Evolutionary conservation across 2,329 filamentous ascomycete genomes (phyloP).

Genomic region (Trichoderma sp.): DNA sequence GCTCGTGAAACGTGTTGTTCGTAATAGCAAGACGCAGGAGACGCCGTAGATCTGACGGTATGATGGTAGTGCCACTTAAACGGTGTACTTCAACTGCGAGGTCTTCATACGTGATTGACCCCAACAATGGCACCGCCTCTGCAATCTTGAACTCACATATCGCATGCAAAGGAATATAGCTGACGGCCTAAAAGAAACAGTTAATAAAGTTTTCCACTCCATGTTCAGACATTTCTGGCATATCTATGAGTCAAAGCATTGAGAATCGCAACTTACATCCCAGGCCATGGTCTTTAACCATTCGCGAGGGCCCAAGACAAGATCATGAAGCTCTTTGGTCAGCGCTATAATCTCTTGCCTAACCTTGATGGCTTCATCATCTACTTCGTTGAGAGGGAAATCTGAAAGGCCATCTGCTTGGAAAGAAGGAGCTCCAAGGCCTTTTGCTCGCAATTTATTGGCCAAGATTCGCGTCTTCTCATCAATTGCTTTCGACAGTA

Average conservation of each 20-base stretch:
- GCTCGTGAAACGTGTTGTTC: conserved; percentile 41
- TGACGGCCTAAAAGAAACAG: conserved; percentile 23
- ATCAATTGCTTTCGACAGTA: conserved; percentile 22
- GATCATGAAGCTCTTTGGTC: conserved; percentile 26
- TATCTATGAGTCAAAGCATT: neutral
- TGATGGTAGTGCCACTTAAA: conserved; percentile 23
- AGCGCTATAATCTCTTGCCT: conserved; percentile 24
- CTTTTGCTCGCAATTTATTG: conserved; percentile 20
- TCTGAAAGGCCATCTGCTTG: conserved; percentile 23
- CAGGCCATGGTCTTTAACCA: conserved; percentile 27
- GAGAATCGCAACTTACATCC: conserved; percentile 26
- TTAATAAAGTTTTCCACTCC: neutral
- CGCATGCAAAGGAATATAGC: conserved; percentile 31
- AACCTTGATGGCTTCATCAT: conserved; percentile 16
- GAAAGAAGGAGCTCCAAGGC: conserved; percentile 25
- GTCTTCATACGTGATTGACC: conserved; percentile 30
- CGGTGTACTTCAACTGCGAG: conserved; percentile 28
- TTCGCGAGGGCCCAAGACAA: conserved; percentile 25
- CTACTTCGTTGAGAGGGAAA: conserved; percentile 20
- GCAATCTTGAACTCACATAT: conserved; percentile 33
- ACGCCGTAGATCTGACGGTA: conserved; percentile 31
- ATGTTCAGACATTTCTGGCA: neutral
- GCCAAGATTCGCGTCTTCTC: conserved; percentile 24
- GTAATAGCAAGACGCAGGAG: conserved; percentile 40
- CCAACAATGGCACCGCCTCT: conserved; percentile 29